Conservation (phyloP, 208 protist genomes). For the Wallacemonas collosoma region DNA sequence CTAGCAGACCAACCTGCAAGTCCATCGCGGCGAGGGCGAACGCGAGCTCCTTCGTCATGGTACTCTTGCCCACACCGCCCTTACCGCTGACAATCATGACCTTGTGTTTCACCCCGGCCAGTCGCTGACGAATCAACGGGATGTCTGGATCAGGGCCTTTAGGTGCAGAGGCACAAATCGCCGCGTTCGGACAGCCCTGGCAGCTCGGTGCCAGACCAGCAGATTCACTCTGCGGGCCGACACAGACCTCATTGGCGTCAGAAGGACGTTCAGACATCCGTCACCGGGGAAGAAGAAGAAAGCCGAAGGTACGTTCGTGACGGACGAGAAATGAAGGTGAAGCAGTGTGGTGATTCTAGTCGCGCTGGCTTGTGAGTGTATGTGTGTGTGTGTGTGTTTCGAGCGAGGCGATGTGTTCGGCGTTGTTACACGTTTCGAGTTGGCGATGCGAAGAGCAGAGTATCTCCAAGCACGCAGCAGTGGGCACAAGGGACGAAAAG, state of each 20-base stretch:
- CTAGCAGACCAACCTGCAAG: slow-evolving; percentile 97
- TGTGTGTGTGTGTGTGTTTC: no score
- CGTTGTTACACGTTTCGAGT: no score
- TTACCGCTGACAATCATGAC: slow-evolving; percentile 93
- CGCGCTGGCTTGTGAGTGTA: no score
- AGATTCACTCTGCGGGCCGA: slow-evolving; percentile 92
- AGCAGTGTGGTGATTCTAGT: no score
- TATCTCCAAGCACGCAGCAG: no score
- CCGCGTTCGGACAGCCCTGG: slow-evolving; percentile 98
- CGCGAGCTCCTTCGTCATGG: slow-evolving; percentile 91
- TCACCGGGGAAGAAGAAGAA: background rate
- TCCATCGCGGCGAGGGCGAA: slow-evolving; percentile 74
- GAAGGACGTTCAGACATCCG: slow-evolving; percentile 8
- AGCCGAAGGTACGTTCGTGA: no score
- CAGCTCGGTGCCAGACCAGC: slow-evolving; percentile 96
- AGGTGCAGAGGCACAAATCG: slow-evolving; percentile 93
- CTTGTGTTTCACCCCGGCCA: slow-evolving; percentile 81
- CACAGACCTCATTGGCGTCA: slow-evolving; percentile 81
- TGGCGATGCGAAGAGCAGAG: no score
- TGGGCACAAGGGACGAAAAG: no score
- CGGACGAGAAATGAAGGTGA: no score
- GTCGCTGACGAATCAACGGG: slow-evolving; percentile 75
- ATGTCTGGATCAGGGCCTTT: slow-evolving; percentile 94
- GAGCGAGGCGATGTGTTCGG: no score
- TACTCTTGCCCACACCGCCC: slow-evolving; percentile 95